Percentiles rank a stretch among this genome's conserved stretches.
phyloP scores from a whole-genome alignment of 2,329 filamentous ascomycete species.

The Colletotrichum salicis region DNA sequence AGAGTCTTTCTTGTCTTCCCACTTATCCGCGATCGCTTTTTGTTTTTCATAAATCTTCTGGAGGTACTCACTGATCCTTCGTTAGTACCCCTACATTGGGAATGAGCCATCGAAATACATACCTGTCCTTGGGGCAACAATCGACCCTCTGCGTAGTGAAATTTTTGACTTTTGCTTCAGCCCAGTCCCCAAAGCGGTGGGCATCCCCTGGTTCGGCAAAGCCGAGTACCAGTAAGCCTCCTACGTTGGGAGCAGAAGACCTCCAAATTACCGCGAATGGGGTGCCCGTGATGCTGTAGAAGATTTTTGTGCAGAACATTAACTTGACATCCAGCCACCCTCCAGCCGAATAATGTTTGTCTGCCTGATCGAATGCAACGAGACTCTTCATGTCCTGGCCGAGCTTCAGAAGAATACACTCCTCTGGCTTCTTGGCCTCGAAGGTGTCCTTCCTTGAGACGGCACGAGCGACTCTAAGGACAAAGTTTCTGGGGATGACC shows the following conservation, averaged over 20 bases:
- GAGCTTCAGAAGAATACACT: background rate
- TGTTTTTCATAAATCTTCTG: conserved; percentile 3
- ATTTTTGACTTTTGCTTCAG: background rate
- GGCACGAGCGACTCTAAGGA: background rate
- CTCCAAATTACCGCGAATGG: background rate
- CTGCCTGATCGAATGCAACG: background rate
- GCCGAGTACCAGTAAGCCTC: background rate
- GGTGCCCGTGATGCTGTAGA: background rate
- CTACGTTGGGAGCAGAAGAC: background rate
- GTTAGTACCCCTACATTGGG: background rate
- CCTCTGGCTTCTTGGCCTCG: background rate
- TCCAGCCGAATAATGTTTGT: background rate
- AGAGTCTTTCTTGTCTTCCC: background rate
- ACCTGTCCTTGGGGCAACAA: background rate
- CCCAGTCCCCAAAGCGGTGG: conserved; percentile 1
- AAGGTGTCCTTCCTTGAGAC: background rate
- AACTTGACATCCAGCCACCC: conserved; percentile 25
- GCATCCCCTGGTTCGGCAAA: conserved; percentile 2
- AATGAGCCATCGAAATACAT: background rate
- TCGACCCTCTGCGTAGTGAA: background rate
- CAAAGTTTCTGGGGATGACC: background rate
- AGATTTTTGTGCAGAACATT: background rate
- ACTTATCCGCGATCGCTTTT: background rate
- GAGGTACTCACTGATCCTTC: background rate
- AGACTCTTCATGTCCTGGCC: background rate